Evolutionary conservation across 2,329 filamentous ascomycete genomes (phyloP).

Genomic region (Botrytis fragariae): DNA sequence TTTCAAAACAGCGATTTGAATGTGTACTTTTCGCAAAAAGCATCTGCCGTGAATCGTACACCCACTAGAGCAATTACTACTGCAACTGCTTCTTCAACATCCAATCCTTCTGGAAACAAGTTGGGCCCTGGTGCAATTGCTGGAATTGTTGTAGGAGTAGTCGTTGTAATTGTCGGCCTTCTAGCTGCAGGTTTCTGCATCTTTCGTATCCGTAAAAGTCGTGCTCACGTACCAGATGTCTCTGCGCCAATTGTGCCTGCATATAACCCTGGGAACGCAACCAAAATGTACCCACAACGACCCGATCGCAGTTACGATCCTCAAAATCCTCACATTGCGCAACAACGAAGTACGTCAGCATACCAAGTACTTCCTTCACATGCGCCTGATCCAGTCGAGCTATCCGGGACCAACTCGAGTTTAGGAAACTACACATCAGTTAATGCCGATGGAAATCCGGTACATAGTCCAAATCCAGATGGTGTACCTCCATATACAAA

Average conservation of each 20-base stretch:
- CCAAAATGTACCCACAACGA: constrained; percentile 16
- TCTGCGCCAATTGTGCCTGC: constrained; percentile 11
- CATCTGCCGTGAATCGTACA: constrained; percentile 46
- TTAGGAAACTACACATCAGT: neutral
- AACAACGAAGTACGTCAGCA: neutral
- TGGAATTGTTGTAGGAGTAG: constrained; percentile 45
- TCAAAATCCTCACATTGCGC: constrained; percentile 19
- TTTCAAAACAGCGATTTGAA: constrained; percentile 52
- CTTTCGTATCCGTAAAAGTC: constrained; percentile 29
- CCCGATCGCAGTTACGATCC: constrained; percentile 23
- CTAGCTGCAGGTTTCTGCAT: constrained; percentile 36
- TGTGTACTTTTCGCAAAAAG: constrained; percentile 53
- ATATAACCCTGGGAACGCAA: constrained; percentile 2
- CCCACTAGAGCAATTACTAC: constrained; percentile 46
- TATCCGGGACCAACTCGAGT: constrained; percentile 7
- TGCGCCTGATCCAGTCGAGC: neutral
- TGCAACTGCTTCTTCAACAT: constrained; percentile 33
- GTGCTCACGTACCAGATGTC: constrained; percentile 2
- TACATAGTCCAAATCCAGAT: neutral
- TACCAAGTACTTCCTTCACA: constrained; percentile 15
- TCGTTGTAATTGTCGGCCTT: neutral
- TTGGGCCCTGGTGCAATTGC: constrained; percentile 44
- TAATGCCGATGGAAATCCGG: neutral
- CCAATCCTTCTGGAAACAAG: constrained; percentile 13
- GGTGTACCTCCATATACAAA: neutral